Conservation (phyloP, 176 grass and related monocot genomes). For the Olyra latifolia region DNA sequence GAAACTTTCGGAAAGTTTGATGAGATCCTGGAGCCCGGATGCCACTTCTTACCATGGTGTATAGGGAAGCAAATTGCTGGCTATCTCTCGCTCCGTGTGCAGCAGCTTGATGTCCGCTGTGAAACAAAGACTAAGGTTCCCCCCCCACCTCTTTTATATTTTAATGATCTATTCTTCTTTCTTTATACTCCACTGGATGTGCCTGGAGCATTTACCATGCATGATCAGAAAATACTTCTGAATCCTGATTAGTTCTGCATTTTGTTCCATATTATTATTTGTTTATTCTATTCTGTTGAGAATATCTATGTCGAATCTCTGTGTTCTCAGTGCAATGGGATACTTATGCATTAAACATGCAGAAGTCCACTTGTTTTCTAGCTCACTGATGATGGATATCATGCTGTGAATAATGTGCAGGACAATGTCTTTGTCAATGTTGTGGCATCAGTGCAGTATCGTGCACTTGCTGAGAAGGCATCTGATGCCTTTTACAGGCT, state of each 20-base stretch:
- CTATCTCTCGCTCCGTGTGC: conserved; percentile 80
- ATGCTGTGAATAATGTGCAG: conserved; percentile 52
- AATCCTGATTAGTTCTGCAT: not conserved
- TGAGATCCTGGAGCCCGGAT: conserved; percentile 64
- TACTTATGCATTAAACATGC: not conserved
- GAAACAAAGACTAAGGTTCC: conserved; percentile 90
- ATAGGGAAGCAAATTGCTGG: conserved; percentile 72
- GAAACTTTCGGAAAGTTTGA: conserved; percentile 82
- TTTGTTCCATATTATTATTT: not conserved
- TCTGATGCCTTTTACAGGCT: conserved; percentile 93
- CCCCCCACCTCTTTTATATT: not conserved
- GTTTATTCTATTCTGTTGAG: not conserved
- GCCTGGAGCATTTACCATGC: conserved; percentile 8
- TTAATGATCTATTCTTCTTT: not conserved
- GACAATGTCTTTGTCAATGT: conserved; percentile 96
- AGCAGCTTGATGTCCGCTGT: conserved; percentile 81
- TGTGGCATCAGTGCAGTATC: conserved; percentile 88
- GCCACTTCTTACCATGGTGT: conserved; percentile 79
- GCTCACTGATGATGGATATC: not conserved
- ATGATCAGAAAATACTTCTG: not conserved
- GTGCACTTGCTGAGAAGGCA: conserved; percentile 69
- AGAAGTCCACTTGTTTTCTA: not conserved
- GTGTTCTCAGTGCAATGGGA: not conserved
- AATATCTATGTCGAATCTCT: not conserved
- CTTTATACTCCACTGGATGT: not conserved